phyloP scores from a whole-genome alignment of 345 rosid genomes.

The Eucalyptus leucophloia region DNA sequence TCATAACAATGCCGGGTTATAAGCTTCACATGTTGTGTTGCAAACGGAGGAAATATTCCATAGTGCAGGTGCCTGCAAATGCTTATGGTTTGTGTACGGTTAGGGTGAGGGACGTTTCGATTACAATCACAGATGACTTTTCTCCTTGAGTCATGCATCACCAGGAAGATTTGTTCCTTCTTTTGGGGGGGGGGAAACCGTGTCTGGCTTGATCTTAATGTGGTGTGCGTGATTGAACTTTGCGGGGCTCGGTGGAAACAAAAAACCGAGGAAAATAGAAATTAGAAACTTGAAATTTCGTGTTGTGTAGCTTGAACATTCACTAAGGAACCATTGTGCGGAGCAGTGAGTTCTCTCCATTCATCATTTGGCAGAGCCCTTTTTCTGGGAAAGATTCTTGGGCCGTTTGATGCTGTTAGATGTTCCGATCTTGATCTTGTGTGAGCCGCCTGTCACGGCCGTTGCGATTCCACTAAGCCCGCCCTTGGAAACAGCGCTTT shows the following conservation, averaged over 20 bases:
- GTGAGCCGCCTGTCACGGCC: conserved; percentile 15
- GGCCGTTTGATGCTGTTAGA: conserved; percentile 51
- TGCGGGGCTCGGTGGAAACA: not conserved
- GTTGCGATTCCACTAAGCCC: conserved; percentile 23
- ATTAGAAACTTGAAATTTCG: not conserved
- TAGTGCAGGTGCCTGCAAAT: not conserved
- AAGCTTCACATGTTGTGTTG: not conserved
- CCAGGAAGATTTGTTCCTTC: not conserved
- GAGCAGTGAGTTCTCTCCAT: not conserved
- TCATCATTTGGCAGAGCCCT: conserved; percentile 3
- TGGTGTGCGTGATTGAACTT: not conserved
- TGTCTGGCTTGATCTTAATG: not conserved
- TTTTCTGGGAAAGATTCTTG: conserved; percentile 33
- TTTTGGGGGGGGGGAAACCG: not conserved
- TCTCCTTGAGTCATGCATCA: not conserved
- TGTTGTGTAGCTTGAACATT: not conserved
- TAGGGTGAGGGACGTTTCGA: not conserved
- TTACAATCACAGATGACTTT: not conserved
- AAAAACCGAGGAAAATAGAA: not conserved
- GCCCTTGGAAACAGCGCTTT: conserved; percentile 19
- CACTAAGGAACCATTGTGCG: not conserved
- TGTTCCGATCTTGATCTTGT: conserved; percentile 19
- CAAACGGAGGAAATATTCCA: not conserved
- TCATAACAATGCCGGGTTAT: not conserved
- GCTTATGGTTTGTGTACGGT: not conserved